These are phyloP conservation scores for Pholiota adiposa DNA, from an alignment of 1,284 basidiomycete genomes.

Conservation along the genomic window DNA sequence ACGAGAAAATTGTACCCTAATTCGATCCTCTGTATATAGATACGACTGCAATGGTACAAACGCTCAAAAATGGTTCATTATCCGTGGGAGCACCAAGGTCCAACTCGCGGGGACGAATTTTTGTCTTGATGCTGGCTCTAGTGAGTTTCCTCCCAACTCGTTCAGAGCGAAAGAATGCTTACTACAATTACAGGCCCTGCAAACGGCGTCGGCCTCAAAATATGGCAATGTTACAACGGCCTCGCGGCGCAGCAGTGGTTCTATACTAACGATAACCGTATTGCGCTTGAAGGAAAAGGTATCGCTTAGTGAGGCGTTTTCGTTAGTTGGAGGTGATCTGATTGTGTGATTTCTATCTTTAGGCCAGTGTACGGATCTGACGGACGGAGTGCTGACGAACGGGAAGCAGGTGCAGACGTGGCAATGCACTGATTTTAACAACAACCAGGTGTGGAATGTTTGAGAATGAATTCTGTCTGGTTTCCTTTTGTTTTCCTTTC, in stretches of 20 bases:
- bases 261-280: constrained; percentile 31
- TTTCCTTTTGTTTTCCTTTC: neutral
- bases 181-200: constrained; percentile 25
- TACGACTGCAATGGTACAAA: constrained; percentile 35
- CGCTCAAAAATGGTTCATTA: constrained; percentile 35
- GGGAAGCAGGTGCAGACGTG: constrained; percentile 28
- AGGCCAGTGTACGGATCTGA: constrained; percentile 30
- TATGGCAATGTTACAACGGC: constrained; percentile 34
- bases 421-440: constrained; percentile 25
- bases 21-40: constrained; percentile 15
- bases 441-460: constrained; percentile 31
- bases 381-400: constrained; percentile 24
- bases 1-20: neutral
- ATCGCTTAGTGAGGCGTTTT: neutral
- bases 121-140: constrained; percentile 4
- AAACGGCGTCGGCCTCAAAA: constrained; percentile 33
- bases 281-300: constrained; percentile 23
- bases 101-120: constrained; percentile 25
- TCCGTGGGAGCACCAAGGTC: constrained; percentile 28
- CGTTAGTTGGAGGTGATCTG: neutral
- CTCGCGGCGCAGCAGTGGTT: constrained; percentile 34
- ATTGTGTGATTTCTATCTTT: neutral
- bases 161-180: neutral
- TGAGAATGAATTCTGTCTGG: neutral
- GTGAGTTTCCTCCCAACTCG: neutral